phyloP scores from a whole-genome alignment of 345 rosid genomes.

The Salix brachista region DNA sequence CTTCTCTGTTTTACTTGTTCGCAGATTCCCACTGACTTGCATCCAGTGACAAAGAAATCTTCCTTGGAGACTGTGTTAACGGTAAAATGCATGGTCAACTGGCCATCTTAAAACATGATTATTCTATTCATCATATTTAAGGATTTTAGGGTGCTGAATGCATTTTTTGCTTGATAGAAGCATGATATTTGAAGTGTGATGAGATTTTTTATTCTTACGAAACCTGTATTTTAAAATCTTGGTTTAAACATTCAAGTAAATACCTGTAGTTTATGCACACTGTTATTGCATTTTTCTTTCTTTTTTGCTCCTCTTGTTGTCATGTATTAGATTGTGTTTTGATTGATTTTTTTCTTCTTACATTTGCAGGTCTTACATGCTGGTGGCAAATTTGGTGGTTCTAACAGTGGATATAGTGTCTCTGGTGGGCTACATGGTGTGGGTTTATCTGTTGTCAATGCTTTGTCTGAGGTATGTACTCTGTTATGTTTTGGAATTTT shows the following conservation, averaged over 20 bases:
- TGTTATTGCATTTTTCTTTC: not conserved
- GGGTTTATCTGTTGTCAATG: slow-evolving; percentile 97
- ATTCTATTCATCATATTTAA: not conserved
- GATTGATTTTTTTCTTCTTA: not conserved
- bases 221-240: not conserved
- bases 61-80: slow-evolving; percentile 94
- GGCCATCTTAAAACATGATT: not conserved
- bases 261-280: not conserved
- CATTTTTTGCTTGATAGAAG: not conserved
- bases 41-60: slow-evolving; percentile 90
- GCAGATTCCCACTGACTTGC: slow-evolving; percentile 97
- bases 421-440: slow-evolving; percentile 99
- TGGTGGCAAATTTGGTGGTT: slow-evolving; percentile 98
- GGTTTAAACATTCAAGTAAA: not conserved
- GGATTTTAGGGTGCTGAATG: not conserved
- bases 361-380: slow-evolving; percentile 84
- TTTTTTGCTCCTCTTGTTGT: not conserved
- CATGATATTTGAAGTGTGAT: not conserved
- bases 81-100: slow-evolving; percentile 40
- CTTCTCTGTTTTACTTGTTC: slow-evolving; percentile 22
- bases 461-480: slow-evolving; percentile 80
- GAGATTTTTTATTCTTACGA: not conserved
- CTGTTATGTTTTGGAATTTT: not conserved
- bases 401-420: slow-evolving; percentile 89
- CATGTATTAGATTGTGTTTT: not conserved